Evolutionary conservation across 176 grass and related monocot species (phyloP), one percentile per base, ranked within the genome.

Genomic region (Olyra latifolia): DNA sequence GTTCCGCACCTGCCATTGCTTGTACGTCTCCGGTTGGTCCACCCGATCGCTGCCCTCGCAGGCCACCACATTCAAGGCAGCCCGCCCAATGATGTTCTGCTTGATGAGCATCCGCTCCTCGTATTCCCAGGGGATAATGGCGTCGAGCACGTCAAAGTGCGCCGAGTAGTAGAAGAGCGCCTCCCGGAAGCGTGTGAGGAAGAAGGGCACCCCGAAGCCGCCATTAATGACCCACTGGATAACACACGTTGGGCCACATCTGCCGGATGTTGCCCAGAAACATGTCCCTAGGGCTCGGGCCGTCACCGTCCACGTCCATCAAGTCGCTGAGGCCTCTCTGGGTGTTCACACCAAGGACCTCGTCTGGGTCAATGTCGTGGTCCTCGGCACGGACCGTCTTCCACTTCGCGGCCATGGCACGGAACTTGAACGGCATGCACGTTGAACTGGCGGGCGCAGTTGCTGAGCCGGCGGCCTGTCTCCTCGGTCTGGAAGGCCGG

Each of bases 291-390:
- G 89, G 85, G 57, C 54, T 87, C 23, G 61, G 76, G 29, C 56
- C 73, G 42, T 88, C 81, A 20, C 69, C 15, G 17, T 58, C 19
- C 49, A 88, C 47, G 14, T 88, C 89, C 75, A 83, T 82, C 61
- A 88, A 23, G 24, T 20, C 55, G 45, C 62, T 84, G 55, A 91
- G 42, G 9, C 65, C 49, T 15, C 65, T 78, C 5, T 88, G 32
- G 19, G 45, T 66, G 62, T 85, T 91, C 13, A 91, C 89, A 3
- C 81, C 70, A 6, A 83, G 76, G 56, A 91, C 75, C 70, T 91
- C 89, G 39, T 84, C 78, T 1, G 66, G 66, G 13, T 87, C 53
- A 13, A 88, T 80, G 14, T 67, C 35, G 8, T 88, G 65, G 66
- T 82, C 62, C 35, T 87, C 43, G 7, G 46, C 54, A 19, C 63